Evolutionary conservation across 2,329 filamentous ascomycete species (phyloP).

Genomic region (Beauveria caledonica): DNA sequence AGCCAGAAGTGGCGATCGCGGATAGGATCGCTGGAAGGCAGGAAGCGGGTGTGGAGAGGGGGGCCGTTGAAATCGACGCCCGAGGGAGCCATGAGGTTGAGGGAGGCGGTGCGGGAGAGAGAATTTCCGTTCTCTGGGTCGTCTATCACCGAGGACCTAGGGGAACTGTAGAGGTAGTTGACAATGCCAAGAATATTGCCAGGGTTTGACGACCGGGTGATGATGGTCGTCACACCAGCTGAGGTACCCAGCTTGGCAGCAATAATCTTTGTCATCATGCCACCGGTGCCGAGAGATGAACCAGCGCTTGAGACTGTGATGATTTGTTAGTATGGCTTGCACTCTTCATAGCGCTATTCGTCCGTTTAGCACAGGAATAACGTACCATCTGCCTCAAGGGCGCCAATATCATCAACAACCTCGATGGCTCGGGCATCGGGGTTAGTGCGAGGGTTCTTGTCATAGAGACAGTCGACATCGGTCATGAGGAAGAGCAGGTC

Average conservation of each 20-base stretch:
- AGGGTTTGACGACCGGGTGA: conserved; percentile 87
- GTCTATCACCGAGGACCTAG: conserved; percentile 12
- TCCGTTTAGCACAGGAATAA: not conserved
- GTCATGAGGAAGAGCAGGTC: conserved; percentile 98
- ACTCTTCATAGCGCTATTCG: not conserved
- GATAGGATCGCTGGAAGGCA: conserved; percentile 76
- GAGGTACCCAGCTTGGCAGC: conserved; percentile 88
- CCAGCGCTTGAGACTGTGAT: conserved; percentile 72
- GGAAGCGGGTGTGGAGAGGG: conserved; percentile 85
- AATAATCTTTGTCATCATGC: conserved; percentile 96
- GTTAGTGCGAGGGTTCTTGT: conserved; percentile 83
- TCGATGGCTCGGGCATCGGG: conserved; percentile 84
- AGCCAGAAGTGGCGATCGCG: conserved; percentile 97
- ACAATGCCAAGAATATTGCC: conserved; percentile 88
- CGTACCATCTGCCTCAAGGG: conserved; percentile 71
- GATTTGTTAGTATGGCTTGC: conserved; percentile 14
- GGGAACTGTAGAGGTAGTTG: conserved; percentile 56
- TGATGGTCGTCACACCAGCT: conserved; percentile 90
- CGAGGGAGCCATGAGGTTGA: conserved; percentile 24
- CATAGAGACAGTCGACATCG: conserved; percentile 94
- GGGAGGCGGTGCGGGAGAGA: conserved; percentile 33
- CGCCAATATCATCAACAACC: conserved; percentile 80
- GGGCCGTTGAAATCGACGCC: conserved; percentile 31
- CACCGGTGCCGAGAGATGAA: conserved; percentile 82
- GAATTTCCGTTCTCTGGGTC: conserved; percentile 26